A percentile compares a stretch with the other conserved stretches of the same genome.
Evolutionary conservation across 140 eudicot species (phyloP).

Genomic region (Anethum foeniculum): DNA sequence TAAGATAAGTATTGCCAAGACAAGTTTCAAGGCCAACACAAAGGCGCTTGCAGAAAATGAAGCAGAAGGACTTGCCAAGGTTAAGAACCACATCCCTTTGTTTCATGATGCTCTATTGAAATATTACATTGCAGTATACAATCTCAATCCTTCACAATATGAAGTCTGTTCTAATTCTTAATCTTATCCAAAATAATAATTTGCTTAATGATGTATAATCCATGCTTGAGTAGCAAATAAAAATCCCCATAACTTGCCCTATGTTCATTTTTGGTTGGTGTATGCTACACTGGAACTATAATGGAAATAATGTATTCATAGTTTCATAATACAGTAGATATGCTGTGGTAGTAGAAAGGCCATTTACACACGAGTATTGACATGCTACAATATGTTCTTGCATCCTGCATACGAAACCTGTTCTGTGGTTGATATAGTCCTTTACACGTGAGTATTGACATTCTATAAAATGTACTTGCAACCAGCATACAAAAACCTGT

Average conservation of each 20-base stretch:
- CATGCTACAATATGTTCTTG: background rate
- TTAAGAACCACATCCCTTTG: slow-evolving; percentile 4
- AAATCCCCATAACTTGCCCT: background rate
- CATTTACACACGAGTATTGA: background rate
- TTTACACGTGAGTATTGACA: background rate
- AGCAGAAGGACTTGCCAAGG: slow-evolving; percentile 98
- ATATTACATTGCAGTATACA: background rate
- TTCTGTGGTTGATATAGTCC: background rate
- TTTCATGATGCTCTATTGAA: background rate
- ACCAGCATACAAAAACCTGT: background rate
- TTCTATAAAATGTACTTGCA: background rate
- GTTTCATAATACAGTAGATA: background rate
- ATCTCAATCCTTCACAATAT: background rate
- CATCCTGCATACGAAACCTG: background rate
- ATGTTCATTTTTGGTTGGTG: too few species aligned
- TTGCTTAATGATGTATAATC: background rate
- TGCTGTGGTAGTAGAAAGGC: background rate
- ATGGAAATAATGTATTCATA: background rate
- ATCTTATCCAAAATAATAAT: background rate
- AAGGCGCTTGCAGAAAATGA: slow-evolving; percentile 98
- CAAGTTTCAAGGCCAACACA: slow-evolving; percentile 97
- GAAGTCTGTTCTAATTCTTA: background rate
- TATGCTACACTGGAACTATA: background rate
- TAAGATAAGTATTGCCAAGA: slow-evolving; percentile 71
- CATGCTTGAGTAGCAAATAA: background rate